Evolutionary conservation across 1,139 yeast species (phyloP).

Genomic region (Casaregolazyma suthepensis): DNA sequence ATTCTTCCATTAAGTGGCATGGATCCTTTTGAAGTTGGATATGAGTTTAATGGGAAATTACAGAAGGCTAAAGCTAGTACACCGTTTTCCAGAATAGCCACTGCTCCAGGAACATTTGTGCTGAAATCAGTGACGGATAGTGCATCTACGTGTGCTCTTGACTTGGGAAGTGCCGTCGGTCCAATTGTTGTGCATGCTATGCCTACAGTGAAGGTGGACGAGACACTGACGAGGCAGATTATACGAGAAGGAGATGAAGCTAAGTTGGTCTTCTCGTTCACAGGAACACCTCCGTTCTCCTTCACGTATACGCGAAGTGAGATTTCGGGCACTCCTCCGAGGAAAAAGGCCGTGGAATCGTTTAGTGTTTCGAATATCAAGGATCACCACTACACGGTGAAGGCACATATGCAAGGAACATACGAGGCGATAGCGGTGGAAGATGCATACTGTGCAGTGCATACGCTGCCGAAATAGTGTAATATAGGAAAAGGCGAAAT

Average conservation of each 20-base stretch:
- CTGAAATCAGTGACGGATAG: constrained; percentile 72
- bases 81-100: constrained; percentile 66
- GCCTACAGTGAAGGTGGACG: constrained; percentile 86
- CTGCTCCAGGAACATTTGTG: constrained; percentile 67
- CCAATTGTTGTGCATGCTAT: constrained; percentile 59
- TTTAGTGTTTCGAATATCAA: constrained; percentile 66
- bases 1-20: constrained; percentile 70
- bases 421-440: constrained; percentile 85
- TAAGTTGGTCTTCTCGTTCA: constrained; percentile 45
- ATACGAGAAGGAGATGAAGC: constrained; percentile 75
- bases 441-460: constrained; percentile 68
- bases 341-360: constrained; percentile 61
- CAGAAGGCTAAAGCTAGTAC: constrained; percentile 56
- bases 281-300: constrained; percentile 46
- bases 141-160: constrained; percentile 65
- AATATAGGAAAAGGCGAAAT: neutral
- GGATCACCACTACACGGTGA: constrained; percentile 60
- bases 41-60: constrained; percentile 59
- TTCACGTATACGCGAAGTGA: constrained; percentile 51
- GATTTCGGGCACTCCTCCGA: constrained; percentile 31
- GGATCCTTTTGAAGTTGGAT: constrained; percentile 71
- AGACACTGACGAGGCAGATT: constrained; percentile 70
- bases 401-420: constrained; percentile 84
- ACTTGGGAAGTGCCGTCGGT: constrained; percentile 44
- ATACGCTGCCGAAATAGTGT: neutral